Base-by-base conservation (phyloP, 768 basidiomycete genomes). In the Tylopilus sp. region DNA sequence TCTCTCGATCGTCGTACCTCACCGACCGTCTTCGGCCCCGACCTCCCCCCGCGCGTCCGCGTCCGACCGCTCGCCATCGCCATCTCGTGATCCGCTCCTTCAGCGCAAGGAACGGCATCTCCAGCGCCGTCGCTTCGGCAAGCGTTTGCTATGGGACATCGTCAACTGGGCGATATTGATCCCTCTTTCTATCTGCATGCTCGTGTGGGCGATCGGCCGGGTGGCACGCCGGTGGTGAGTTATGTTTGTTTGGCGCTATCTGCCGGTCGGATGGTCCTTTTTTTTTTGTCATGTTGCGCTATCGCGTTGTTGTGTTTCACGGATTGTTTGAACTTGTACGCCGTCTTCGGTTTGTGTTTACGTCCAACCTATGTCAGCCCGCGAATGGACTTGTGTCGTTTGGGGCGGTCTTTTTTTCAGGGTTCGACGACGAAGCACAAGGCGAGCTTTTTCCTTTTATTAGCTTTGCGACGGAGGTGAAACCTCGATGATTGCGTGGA, bases 61-160 rank as follows among this genome's bases (percentile, higher is more conserved):
- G 49, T 47, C 41, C 13, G 62, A 56, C 22, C 51, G 56, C 13
- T 60, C 59, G 35, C 59, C 54, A 18, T 69, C 55, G 35, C 60
- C 74, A 36, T 68, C 73, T 13, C 69, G 74, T 18, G 87, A 90
- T 62, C 84, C 88, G 50, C 80, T 98, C 20, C 71, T 98, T 28
- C 82, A 88, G 59, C 78, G 88, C 54, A 98, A 98, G 72, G 94
- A 98, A 69, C 75, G 82, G 41, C 83, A 83, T 38, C 71, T 98
- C 52, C 94, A 97, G 69, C 80, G 80, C 48, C 76, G 79, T 41
- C 80, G 92, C 58, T 76, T 85, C 40, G 80, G 81, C 35, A 81
- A 81, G 57, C 77, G 94, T 26, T 70, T 95, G 35, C 67, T 85
- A 15, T 94, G 91, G 88, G 91, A 95, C 67, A 62, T 89, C n/a